These are phyloP conservation scores for Shiraia bambusicola DNA, from an alignment of 2,329 filamentous ascomycete species.

Conservation along the genomic window DNA sequence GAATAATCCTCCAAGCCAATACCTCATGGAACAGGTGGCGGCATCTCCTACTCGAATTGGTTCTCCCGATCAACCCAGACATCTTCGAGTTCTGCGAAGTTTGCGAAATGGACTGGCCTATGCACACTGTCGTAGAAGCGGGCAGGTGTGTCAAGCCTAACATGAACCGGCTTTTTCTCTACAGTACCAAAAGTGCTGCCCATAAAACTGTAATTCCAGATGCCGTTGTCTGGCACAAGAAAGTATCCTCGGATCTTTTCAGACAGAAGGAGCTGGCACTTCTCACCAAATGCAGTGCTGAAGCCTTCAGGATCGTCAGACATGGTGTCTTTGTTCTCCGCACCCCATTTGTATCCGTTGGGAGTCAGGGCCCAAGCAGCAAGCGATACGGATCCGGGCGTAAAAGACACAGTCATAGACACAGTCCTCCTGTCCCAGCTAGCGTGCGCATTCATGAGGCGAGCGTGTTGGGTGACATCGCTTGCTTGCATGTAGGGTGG, in stretches of 20 bases:
- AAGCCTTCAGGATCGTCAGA: conserved; percentile 96
- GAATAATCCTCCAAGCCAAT: neutral
- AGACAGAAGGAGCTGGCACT: conserved; percentile 88
- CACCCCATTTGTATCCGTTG: conserved; percentile 93
- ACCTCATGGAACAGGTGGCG: too few species aligned
- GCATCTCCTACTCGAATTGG: conserved; percentile 71
- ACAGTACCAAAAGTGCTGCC: conserved; percentile 82
- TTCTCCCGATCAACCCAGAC: conserved; percentile 92
- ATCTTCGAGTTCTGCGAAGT: conserved; percentile 95
- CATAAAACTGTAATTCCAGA: conserved; percentile 99
- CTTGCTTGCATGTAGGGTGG: conserved; percentile 93
- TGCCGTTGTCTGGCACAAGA: conserved; percentile 82
- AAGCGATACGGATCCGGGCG: conserved; percentile 91
- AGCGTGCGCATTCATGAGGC: conserved; percentile 79
- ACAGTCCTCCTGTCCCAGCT: conserved; percentile 87
- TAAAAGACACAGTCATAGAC: conserved; percentile 94
- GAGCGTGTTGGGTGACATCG: conserved; percentile 92
- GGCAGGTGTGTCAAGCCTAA: conserved; percentile 87
- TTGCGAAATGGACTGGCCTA: conserved; percentile 91
- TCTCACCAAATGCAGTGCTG: conserved; percentile 87
- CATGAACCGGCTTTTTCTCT: conserved; percentile 87
- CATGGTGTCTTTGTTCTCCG: conserved; percentile 87
- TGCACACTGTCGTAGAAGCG: conserved; percentile 92
- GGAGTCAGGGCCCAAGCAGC: conserved; percentile 92
- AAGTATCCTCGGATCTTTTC: conserved; percentile 96